Evolutionary conservation across 768 basidiomycete genomes (phyloP), one percentile per base, ranked within the genome.

Genomic region (Russula earlei): DNA sequence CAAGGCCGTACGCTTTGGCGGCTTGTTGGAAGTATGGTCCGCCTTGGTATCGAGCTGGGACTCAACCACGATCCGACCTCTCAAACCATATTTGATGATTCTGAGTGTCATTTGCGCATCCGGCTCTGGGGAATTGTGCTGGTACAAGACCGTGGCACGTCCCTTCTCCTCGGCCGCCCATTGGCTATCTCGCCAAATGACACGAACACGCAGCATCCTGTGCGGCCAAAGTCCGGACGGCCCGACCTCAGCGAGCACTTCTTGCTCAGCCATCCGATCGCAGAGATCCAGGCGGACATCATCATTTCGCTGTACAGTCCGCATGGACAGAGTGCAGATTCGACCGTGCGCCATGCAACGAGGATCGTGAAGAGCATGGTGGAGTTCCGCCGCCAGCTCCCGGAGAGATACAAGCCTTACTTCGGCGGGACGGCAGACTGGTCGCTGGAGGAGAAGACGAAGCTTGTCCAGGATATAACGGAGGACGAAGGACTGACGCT

Each of bases 1-100:
- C 88, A 90, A 78, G 89, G 89, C n/a, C 81, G 88, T 61, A 85
- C 87, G 1, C 73, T 92, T 3, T 92, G 90, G 90, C 85, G 90
- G 51, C 80, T 92, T 14, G 88, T 89, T 51, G 90, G 90, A 27
- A 87, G 84, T 57, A 77, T 92, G 37, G 87, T 91, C 25, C 83
- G 89, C 5, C 75, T 92, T 11, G 78, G 86, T 15, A 82, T 91
- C 61, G 90, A 92, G 69, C 76, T 92, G 3, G 90, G 90, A 24
- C 74, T 92, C 43, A 91, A 92, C 61, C 90, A 92, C 63, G 88
- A 92, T 66, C 90, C 90, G 6, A 84, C 77, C 4, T 75, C 75
- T 2, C 83, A 89, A 66, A 69, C 75, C 50, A 72, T 70, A 2
- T 92, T 91, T 68, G 82, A 82, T 1, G 81, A 83, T 24, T 84